These are phyloP conservation scores for Cryptococcus deneoformans DNA, from an alignment of 1,284 basidiomycete genomes.

Conservation along the genomic window DNA sequence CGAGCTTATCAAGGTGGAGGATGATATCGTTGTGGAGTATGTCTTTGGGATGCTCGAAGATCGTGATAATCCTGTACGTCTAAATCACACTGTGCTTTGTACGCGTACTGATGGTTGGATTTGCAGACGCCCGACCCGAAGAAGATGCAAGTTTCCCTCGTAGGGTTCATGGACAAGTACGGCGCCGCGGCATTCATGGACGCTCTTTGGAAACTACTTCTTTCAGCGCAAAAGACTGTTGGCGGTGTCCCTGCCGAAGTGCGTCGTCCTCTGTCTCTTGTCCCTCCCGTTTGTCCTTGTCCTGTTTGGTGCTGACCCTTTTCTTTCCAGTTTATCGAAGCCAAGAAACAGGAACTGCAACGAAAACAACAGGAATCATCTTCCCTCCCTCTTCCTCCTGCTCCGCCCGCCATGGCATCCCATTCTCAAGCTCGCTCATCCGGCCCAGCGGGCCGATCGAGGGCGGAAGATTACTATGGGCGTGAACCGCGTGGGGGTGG, in stretches of 20 bases:
- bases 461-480: not conserved
- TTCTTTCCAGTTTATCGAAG: conserved; percentile 67
- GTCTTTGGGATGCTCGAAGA: conserved; percentile 91
- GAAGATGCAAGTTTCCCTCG: conserved; percentile 92
- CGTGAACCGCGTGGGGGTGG: not conserved
- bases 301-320: not conserved
- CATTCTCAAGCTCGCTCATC: conserved; percentile 7
- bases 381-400: not conserved
- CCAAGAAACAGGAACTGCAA: conserved; percentile 92
- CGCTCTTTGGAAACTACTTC: conserved; percentile 80
- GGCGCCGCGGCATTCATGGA: conserved; percentile 79
- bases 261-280: conserved; percentile 3
- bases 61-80: conserved; percentile 68
- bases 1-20: conserved; percentile 88
- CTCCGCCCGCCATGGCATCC: conserved; percentile 11
- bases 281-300: not conserved
- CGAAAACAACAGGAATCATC: conserved; percentile 54
- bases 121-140: conserved; percentile 76
- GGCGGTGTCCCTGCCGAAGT: conserved; percentile 83
- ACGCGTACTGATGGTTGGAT: not conserved
- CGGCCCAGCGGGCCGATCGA: not conserved
- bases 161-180: conserved; percentile 72
- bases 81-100: not conserved
- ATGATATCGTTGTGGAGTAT: conserved; percentile 96
- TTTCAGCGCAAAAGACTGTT: conserved; percentile 84